Evolutionary conservation across 345 rosid species (phyloP).

Genomic region (Psidium guajava): DNA sequence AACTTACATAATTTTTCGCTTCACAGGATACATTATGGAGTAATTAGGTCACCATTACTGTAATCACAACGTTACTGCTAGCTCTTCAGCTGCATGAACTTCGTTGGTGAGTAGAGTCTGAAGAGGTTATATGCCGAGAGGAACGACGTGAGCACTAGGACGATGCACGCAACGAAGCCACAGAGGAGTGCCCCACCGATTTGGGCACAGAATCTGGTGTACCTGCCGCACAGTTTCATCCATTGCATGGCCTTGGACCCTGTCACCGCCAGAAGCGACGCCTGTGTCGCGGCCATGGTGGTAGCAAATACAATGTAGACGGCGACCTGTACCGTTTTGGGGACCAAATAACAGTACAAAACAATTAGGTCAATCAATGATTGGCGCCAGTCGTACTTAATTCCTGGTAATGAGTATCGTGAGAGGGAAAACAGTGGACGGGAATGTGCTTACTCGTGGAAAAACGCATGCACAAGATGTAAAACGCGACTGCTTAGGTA

Average conservation of each 20-base stretch:
- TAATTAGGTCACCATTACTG: background rate
- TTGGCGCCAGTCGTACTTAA: background rate
- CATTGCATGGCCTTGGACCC: constrained; percentile 51
- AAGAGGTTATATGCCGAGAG: constrained; percentile 59
- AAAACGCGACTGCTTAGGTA: background rate
- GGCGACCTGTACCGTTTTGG: constrained; percentile 16
- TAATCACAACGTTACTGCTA: background rate
- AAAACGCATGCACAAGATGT: background rate
- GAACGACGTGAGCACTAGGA: constrained; percentile 25
- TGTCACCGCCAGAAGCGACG: constrained; percentile 26
- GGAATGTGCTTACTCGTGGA: background rate
- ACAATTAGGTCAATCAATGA: background rate
- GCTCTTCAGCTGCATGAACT: constrained; percentile 28
- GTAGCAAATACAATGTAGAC: constrained; percentile 39
- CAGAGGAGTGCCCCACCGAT: constrained; percentile 36
- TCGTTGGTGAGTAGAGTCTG: constrained; percentile 50
- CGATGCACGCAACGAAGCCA: constrained; percentile 16
- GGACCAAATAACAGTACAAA: background rate
- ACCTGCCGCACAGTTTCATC: constrained; percentile 62
- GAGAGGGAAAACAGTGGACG: background rate
- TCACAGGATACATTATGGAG: background rate
- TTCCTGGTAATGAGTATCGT: background rate
- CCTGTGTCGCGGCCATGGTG: constrained; percentile 27
- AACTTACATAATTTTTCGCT: background rate
- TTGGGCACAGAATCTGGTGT: constrained; percentile 58